phyloP scores from a whole-genome alignment of 2,329 filamentous ascomycete species.

The Elsinoe arachidis region DNA sequence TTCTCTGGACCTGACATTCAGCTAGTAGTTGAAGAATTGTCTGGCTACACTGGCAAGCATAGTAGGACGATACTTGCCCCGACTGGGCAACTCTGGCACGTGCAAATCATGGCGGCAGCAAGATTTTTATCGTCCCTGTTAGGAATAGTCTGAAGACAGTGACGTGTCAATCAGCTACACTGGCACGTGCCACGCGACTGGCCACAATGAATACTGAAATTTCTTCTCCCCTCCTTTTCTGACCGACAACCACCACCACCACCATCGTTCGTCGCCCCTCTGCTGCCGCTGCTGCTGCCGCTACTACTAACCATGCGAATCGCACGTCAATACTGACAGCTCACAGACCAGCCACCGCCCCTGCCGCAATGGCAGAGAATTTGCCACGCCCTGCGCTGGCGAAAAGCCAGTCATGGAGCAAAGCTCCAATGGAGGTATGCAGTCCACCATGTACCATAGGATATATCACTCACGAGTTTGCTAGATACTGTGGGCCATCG shows the following conservation, averaged over 20 bases:
- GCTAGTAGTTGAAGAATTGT: no score
- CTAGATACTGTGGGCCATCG: conserved; percentile 1
- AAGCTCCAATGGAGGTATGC: background rate
- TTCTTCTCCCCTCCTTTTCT: background rate
- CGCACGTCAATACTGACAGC: background rate
- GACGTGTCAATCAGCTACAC: background rate
- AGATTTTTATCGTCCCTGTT: no score
- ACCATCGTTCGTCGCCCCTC: background rate
- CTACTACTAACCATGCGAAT: background rate
- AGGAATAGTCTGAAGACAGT: background rate
- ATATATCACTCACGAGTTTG: background rate
- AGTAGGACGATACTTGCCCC: no score
- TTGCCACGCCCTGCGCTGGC: background rate
- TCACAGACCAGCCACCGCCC: background rate
- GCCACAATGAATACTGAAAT: background rate
- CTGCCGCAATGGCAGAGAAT: background rate
- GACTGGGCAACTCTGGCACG: no score
- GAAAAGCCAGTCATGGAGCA: background rate
- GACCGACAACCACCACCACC: background rate
- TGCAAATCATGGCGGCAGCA: no score
- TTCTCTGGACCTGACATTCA: no score
- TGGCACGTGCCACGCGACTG: background rate
- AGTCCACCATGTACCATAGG: background rate
- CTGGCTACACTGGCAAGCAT: no score
- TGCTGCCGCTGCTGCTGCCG: background rate